Conservation (phyloP, 768 basidiomycete species). For the Tylopilus vinaceipallidus region DNA sequence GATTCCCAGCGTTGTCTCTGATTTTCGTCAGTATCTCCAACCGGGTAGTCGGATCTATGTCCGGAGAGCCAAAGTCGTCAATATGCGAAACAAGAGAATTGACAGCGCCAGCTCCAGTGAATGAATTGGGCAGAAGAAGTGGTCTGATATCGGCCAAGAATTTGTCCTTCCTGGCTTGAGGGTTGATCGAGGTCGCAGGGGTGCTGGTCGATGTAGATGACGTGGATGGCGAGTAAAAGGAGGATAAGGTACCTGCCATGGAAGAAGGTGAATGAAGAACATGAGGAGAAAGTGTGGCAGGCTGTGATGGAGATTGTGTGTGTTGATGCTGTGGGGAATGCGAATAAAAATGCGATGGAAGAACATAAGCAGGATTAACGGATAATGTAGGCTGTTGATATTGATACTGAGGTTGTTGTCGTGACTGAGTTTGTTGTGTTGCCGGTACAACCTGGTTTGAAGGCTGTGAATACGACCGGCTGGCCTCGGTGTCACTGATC, state of each 20-base stretch:
- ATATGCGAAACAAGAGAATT: slow-evolving; percentile 57
- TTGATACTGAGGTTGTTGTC: slow-evolving; percentile 38
- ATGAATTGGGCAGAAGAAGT: slow-evolving; percentile 53
- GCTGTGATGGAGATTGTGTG: slow-evolving; percentile 36
- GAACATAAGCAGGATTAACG: slow-evolving; percentile 42
- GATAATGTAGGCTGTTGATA: slow-evolving; percentile 41
- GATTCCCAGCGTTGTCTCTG: slow-evolving; percentile 79
- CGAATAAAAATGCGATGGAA: slow-evolving; percentile 38
- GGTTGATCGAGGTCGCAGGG: slow-evolving; percentile 34
- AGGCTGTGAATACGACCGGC: slow-evolving; percentile 45
- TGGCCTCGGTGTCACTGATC: slow-evolving; percentile 48
- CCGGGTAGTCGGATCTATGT: slow-evolving; percentile 64
- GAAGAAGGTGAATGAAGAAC: slow-evolving; percentile 59
- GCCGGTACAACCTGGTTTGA: slow-evolving; percentile 39
- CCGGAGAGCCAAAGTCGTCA: slow-evolving; percentile 55
- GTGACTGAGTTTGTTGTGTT: slow-evolving; percentile 34
- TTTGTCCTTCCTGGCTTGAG: slow-evolving; percentile 53
- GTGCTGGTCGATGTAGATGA: slow-evolving; percentile 29
- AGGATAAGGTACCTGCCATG: slow-evolving; percentile 34
- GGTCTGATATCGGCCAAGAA: slow-evolving; percentile 55
- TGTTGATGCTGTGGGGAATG: slow-evolving; percentile 30
- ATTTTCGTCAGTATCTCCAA: slow-evolving; percentile 78
- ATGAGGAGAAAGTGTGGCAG: slow-evolving; percentile 69
- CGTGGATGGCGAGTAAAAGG: slow-evolving; percentile 38
- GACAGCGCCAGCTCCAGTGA: slow-evolving; percentile 71